Evolutionary conservation across 495 filamentous ascomycete genomes (phyloP).

Genomic region (Cudoniella acicularis): DNA sequence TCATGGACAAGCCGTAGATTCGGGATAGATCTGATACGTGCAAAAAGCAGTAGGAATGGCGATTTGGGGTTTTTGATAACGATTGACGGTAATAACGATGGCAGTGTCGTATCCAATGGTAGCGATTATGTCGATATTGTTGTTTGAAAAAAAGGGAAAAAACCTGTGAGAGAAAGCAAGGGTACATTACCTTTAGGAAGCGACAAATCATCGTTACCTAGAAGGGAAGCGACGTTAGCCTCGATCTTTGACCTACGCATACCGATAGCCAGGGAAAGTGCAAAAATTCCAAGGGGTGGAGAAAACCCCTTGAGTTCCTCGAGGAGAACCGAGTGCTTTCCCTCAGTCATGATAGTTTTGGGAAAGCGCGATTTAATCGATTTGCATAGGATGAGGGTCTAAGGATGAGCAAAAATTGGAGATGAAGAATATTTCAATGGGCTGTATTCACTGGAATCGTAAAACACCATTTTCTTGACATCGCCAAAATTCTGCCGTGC

Average conservation of each 20-base stretch:
- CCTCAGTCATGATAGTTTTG: too few relatives aligned
- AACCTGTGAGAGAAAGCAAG: conserved; percentile 9
- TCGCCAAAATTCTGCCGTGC: too few relatives aligned
- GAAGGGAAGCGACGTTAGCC: neutral
- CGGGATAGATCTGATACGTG: too few relatives aligned
- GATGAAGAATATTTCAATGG: neutral
- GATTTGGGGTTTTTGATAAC: too few relatives aligned
- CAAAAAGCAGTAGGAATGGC: too few relatives aligned
- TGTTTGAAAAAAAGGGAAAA: neutral
- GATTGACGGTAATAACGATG: conserved; percentile 7
- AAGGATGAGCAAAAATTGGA: too few relatives aligned
- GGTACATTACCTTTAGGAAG: conserved; percentile 76
- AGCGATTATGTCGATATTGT: neutral
- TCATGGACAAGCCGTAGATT: too few relatives aligned
- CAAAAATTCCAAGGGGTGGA: neutral
- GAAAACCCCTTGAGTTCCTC: neutral
- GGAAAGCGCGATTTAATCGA: too few relatives aligned
- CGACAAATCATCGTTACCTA: conserved; percentile 87
- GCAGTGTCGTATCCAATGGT: neutral
- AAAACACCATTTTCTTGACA: neutral
- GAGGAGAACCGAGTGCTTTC: neutral
- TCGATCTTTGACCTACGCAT: neutral
- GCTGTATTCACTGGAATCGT: neutral
- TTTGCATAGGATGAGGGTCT: too few relatives aligned
- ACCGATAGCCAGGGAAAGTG: neutral